Evolutionary conservation across 257 asterid genomes (phyloP).

Genomic region (Petunia secreta): DNA sequence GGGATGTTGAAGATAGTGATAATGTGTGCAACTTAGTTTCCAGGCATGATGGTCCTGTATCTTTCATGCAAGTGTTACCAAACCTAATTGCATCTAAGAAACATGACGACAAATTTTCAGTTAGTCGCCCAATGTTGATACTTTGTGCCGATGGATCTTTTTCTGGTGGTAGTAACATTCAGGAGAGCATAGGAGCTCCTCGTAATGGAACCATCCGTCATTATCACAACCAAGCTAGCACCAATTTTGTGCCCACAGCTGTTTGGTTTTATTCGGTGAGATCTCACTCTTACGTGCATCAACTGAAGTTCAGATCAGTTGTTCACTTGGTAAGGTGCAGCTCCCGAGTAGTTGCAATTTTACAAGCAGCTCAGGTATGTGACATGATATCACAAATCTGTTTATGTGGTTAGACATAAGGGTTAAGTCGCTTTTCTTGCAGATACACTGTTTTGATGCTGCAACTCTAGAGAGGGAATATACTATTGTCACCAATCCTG

Average conservation of each 20-base stretch:
- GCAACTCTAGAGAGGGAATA: constrained; percentile 77
- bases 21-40: constrained; percentile 77
- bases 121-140: constrained; percentile 72
- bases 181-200: constrained; percentile 47
- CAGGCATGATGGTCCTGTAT: constrained; percentile 90
- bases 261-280: constrained; percentile 89
- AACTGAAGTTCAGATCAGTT: constrained; percentile 73
- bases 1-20: constrained; percentile 93
- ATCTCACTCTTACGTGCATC: constrained; percentile 81
- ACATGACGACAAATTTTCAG: constrained; percentile 61
- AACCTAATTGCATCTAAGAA: constrained; percentile 58
- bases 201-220: constrained; percentile 53
- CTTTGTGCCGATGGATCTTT: constrained; percentile 81
- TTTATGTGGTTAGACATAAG: constrained; percentile 22
- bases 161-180: constrained; percentile 58
- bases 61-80: constrained; percentile 74
- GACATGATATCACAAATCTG: constrained; percentile 11
- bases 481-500: constrained; percentile 82
- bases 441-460: constrained; percentile 85
- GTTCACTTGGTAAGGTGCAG: constrained; percentile 87
- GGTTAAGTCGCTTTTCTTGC: constrained; percentile 25
- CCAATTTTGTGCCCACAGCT: constrained; percentile 62
- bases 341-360: constrained; percentile 74
- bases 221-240: constrained; percentile 45
- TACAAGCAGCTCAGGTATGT: constrained; percentile 87